Evolutionary conservation across 352 stramenopile species (phyloP).

Genomic region (Phytopythium chamaehyphon): DNA sequence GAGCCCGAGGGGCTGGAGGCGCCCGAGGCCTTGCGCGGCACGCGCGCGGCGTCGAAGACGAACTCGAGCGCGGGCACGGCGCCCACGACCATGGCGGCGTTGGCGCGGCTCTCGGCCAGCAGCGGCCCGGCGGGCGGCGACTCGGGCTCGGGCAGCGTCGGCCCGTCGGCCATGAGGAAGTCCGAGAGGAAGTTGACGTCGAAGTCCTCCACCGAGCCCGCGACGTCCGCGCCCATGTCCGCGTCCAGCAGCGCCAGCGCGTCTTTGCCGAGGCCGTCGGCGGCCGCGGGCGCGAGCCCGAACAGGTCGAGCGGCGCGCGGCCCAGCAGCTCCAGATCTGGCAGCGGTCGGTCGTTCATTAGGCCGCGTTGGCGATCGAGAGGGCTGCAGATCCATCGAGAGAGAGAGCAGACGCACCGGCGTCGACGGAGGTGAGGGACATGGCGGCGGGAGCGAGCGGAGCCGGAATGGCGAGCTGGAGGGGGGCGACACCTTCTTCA

Average conservation of each 20-base stretch:
- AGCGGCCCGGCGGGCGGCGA: background rate
- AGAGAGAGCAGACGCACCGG: background rate
- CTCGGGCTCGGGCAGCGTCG: slow-evolving; percentile 2
- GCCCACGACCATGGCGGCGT: background rate
- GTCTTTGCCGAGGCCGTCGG: background rate
- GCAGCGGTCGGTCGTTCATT: too few relatives aligned
- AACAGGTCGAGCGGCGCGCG: slow-evolving; percentile 4
- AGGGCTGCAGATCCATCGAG: too few relatives aligned
- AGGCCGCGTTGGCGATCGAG: too few relatives aligned
- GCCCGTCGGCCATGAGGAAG: slow-evolving; percentile 11
- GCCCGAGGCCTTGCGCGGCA: background rate
- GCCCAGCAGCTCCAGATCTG: slow-evolving; percentile 2
- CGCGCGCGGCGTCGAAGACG: background rate
- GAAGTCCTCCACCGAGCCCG: slow-evolving; percentile 12
- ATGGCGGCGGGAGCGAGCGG: background rate
- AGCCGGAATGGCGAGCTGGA: too few relatives aligned
- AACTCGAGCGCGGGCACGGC: slow-evolving; percentile 3
- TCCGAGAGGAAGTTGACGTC: slow-evolving; percentile 25
- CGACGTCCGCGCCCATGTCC: background rate
- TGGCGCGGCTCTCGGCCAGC: background rate
- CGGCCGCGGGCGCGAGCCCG: background rate
- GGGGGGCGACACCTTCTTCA: too few relatives aligned
- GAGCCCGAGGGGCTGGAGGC: background rate
- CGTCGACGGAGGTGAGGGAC: slow-evolving; percentile 1
- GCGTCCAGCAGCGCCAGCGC: background rate